Evolutionary conservation across 2,329 filamentous ascomycete genomes (phyloP), one percentile per base, ranked within the genome.

Genomic region (Epichloe baconii): DNA sequence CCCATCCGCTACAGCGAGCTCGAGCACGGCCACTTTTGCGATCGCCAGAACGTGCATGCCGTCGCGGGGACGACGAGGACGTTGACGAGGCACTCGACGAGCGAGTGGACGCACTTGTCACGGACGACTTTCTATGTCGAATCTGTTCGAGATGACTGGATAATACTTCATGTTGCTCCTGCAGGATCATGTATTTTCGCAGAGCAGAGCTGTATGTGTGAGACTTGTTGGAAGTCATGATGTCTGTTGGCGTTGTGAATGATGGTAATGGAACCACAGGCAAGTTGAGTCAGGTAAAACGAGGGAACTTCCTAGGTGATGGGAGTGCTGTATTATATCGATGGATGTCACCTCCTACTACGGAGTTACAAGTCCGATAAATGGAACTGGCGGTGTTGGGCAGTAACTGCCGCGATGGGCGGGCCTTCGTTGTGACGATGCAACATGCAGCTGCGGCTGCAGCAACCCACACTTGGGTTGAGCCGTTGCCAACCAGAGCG

Each of bases 11-110:
- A 55, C 57, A 63, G 5, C 64, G 62, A 21, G 62, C 62, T 34
- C 63, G 59, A 14, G 59, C 59, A 47, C 60, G 61, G 38, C 58
- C 53, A 35, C 53, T 51, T 3, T 51, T 52, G 44, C 58, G 58
- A 44, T 59, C 64, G 48, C 62, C 64, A 54, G 61, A 64, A 40
- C 62, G 61, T 2, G 73, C 64, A 54, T 66, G 66, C 46, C 64
- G 64, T 65, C 70, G 60, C 68, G 76, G 59, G 70, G 76, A 68
- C 68, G 79, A 47, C 71, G 75, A 60, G 64, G 65, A 54, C 61
- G 75, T 77, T 62, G 83, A 83, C 61, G 77, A 75, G 62, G 80
- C 68, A 65, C 80, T 72, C 62, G 82, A 73, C 2, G 71, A 71
- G 46, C 66, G 58, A 11, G 67, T 65, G 2, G 70, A 69, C 14